Base-by-base conservation (phyloP, 2,329 filamentous ascomycete species). In the Colletotrichum viniferum region DNA sequence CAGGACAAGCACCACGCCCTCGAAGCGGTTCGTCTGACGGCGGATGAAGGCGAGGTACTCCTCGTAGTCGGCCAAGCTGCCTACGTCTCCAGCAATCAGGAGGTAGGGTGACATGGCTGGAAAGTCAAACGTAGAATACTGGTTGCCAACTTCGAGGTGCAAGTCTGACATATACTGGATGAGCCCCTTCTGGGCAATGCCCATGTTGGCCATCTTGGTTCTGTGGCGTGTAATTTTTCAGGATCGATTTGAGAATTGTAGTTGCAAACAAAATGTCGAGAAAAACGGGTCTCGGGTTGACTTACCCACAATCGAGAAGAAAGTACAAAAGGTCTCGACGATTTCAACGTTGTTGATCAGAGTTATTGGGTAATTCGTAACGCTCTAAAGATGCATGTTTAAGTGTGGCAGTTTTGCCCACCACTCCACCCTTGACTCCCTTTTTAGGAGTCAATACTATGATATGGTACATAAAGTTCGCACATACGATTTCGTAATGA, bases 111-210 rank as follows among this genome's bases (percentile, higher is more conserved):
- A 85, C 9, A 81, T 80, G 5, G 79, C 83, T 2, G 84, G 82
- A 55, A 89, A 86, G 8, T 81, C 81, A 74, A 84, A 90, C 7
- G 81, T 80, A 8, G 78, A 74, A 75, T 89, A 89, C 73, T 88
- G 85, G 38, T 85, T 79, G 55, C 84, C 82, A 36, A 87, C 79
- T 73, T 90, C 87, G 6, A 89, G 85, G 78, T 90, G 88, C 5
- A 90, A 82, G 77, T 90, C 88, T 1, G 88, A 90, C 74, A 89
- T 83, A 77, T 88, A 79, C 70, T 87, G 86, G n/a, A 86, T 55
- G n/a, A 56, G 9, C 12, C 43, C 48, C 9, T 36, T 10, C 9
- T 30, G 28, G 7, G 21, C 14, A 60, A 3, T 5, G n/a, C 7
- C 5, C 18, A 21, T 21, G 43, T 52, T 52, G 43, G n/a, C n/a